Base-by-base conservation (phyloP, 345 rosid species). In the Salix udensis region DNA sequence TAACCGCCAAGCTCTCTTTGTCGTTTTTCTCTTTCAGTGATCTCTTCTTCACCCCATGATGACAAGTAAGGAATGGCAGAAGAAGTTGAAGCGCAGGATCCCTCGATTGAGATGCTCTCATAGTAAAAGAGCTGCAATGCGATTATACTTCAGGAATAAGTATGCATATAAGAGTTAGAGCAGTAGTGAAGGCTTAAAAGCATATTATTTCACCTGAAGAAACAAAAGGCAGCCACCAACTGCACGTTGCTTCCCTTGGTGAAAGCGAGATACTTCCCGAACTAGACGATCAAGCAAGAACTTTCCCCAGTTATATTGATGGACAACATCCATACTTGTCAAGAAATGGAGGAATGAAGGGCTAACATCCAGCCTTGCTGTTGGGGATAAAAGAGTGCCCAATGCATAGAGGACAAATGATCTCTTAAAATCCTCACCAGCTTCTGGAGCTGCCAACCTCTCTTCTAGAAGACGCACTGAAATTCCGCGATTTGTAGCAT, bases 11-110 rank as follows among this genome's bases (percentile, higher is more conserved):
- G 85, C 73, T 81, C 84, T 76, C 79, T 82, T 79, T 86, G 87
- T 52, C 73, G 81, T 72, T 84, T 86, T 71, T 86, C 88, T 82
- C 88, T 83, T 72, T 84, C 85, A 67, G 82, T 77, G 66, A 84
- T 86, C 77, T 84, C 88, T 75, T 84, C 88, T 73, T 84, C 88
- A 7, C 88, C 87, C 88, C 88, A 86, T 26, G 82, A 83, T 77
- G 86, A 83, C 74, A 84, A 75, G 78, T 76, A 79, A 6, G 87
- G 81, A 46, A 69, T 16, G 37, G n/a, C 50, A 23, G 82, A 16
- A 53, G 85, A 69, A 10, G 46, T 55, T 39, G 64, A 66, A 75
- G 79, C 44, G 52, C 48, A 69, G 67, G 84, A 55, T 73, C 86
- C 85, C 67, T 77, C 85, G 46, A 86, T 65, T 13, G 84, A 86